These are phyloP conservation scores for Pleurotus giganteus DNA, from an alignment of 768 basidiomycete genomes.

Conservation along the genomic window DNA sequence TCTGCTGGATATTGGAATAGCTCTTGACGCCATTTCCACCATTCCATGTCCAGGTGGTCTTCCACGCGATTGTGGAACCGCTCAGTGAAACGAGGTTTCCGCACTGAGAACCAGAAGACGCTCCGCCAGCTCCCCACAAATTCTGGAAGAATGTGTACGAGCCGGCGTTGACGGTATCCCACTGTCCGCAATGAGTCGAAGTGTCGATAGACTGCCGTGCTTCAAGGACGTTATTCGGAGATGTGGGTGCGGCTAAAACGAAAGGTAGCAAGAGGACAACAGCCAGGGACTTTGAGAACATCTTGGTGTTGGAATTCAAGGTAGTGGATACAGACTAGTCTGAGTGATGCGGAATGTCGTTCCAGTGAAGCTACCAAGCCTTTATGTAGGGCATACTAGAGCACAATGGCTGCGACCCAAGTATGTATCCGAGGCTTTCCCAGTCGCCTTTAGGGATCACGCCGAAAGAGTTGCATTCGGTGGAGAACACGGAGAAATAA, in stretches of 20 bases:
- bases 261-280: slow-evolving; percentile 12
- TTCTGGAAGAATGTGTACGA: slow-evolving; percentile 50
- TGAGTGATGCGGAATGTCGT: background rate
- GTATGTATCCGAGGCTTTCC: background rate
- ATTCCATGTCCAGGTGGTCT: slow-evolving; percentile 50
- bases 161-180: slow-evolving; percentile 43
- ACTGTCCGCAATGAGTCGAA: slow-evolving; percentile 43
- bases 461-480: too few species aligned
- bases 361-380: background rate
- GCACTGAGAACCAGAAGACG: slow-evolving; percentile 50
- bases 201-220: slow-evolving; percentile 31
- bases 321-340: background rate
- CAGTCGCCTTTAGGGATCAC: background rate
- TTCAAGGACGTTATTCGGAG: slow-evolving; percentile 4
- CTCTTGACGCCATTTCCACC: slow-evolving; percentile 58
- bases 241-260: slow-evolving; percentile 13
- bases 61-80: slow-evolving; percentile 47
- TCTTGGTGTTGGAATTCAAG: background rate
- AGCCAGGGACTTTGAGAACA: slow-evolving; percentile 4
- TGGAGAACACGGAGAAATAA: slow-evolving; percentile 1
- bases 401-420: background rate
- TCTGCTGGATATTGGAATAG: slow-evolving; percentile 55
- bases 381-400: background rate
- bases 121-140: slow-evolving; percentile 40
- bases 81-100: slow-evolving; percentile 41